These are phyloP conservation scores for Iris macrosiphon DNA, from an alignment of 106 monocot species.

Conservation along the genomic window DNA sequence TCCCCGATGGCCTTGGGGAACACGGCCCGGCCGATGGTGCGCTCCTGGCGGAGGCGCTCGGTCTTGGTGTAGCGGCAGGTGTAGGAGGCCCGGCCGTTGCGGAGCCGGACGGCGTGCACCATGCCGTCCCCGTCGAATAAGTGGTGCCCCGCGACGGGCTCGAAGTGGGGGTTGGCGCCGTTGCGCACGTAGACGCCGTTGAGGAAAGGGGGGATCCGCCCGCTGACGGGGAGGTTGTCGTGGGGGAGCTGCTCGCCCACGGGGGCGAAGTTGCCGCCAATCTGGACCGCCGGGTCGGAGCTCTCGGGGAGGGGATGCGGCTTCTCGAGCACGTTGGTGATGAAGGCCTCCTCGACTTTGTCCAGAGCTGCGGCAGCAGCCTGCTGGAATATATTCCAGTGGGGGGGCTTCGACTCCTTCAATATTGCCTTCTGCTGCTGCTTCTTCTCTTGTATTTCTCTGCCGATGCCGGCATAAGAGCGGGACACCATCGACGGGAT, in stretches of 20 bases:
- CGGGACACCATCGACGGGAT: not conserved
- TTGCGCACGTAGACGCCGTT: slow-evolving; percentile 61
- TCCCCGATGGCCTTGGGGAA: slow-evolving; percentile 80
- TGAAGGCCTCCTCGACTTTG: slow-evolving; percentile 39
- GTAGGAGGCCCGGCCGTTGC: slow-evolving; percentile 38
- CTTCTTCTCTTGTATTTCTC: not conserved
- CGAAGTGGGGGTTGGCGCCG: slow-evolving; percentile 57
- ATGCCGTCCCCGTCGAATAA: slow-evolving; percentile 79
- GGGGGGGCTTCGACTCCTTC: no score
- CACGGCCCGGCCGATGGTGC: slow-evolving; percentile 28
- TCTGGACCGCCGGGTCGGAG: slow-evolving; percentile 60
- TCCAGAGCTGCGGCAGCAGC: slow-evolving; percentile 34
- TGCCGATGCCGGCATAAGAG: not conserved
- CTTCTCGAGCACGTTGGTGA: slow-evolving; percentile 37
- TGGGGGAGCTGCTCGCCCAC: slow-evolving; percentile 39
- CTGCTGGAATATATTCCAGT: slow-evolving; percentile 36
- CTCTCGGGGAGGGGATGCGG: slow-evolving; percentile 32
- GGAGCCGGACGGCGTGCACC: slow-evolving; percentile 52
- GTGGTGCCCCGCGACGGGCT: slow-evolving; percentile 60
- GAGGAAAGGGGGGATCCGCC: slow-evolving; percentile 36
- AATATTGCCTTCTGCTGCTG: not conserved
- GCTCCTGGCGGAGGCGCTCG: slow-evolving; percentile 46
- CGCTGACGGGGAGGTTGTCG: slow-evolving; percentile 29
- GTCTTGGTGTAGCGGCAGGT: slow-evolving; percentile 61
- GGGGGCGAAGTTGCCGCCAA: slow-evolving; percentile 71